Conservation (phyloP, 192 early-diverging fungal genomes). For the Umbelopsis vinacea region DNA sequence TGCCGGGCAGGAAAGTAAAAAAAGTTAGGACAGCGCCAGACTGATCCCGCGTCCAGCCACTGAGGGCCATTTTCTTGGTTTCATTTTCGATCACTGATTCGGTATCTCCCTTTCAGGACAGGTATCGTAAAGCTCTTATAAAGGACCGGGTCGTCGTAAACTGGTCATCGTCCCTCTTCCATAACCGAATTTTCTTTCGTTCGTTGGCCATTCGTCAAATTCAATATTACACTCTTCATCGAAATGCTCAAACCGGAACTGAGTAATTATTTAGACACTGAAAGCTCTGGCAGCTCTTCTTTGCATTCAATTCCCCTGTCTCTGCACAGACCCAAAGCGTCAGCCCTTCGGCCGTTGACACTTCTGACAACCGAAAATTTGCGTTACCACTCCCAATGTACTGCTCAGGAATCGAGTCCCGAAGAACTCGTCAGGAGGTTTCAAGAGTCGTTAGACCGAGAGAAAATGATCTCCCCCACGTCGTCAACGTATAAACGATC, state of each 20-base stretch:
- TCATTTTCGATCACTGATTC: background rate
- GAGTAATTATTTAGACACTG: background rate
- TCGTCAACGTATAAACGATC: background rate
- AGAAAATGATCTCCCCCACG: background rate
- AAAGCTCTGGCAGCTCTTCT: slow-evolving; percentile 9
- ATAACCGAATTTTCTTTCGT: too few species aligned
- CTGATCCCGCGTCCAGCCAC: slow-evolving; percentile 6
- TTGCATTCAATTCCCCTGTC: background rate
- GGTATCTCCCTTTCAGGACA: background rate
- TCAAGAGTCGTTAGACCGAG: slow-evolving; percentile 3
- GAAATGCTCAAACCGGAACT: background rate
- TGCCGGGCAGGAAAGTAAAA: too few species aligned
- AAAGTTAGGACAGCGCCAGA: background rate
- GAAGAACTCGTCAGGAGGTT: background rate
- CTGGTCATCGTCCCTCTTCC: background rate
- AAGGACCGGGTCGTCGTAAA: background rate
- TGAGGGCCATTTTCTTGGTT: background rate
- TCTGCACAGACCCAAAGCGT: too few species aligned
- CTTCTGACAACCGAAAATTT: slow-evolving; percentile 11
- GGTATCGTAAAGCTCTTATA: background rate
- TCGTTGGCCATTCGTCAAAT: too few species aligned
- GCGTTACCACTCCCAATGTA: background rate
- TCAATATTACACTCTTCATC: too few species aligned
- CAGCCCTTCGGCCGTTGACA: background rate
- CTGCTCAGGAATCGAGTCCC: background rate